These are phyloP conservation scores for Trichosphaerium sp. DNA, from an alignment of 78 protist genomes.

Conservation along the genomic window DNA sequence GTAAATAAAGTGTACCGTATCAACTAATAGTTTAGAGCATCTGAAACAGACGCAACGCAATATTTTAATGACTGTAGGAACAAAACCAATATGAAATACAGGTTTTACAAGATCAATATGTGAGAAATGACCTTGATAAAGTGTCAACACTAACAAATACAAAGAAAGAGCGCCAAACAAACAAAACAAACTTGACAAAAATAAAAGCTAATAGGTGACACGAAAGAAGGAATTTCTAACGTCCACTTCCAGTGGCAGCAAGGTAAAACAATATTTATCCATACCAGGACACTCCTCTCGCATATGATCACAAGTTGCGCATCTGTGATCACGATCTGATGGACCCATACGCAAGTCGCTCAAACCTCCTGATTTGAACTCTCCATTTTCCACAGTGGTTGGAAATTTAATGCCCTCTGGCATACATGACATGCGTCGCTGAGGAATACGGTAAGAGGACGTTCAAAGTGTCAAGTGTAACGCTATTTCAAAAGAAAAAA, in stretches of 20 bases:
- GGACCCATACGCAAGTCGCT: conserved; percentile 91
- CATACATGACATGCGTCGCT: too few species aligned
- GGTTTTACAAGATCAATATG: conserved; percentile 86
- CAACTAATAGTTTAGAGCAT: conserved; percentile 53
- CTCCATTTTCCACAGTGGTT: conserved; percentile 56
- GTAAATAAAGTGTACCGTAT: conserved; percentile 38
- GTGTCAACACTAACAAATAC: too few species aligned
- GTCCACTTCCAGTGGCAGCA: too few species aligned
- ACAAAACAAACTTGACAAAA: too few species aligned
- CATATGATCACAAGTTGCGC: conserved; percentile 77
- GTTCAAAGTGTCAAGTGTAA: too few species aligned
- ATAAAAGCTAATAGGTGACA: too few species aligned
- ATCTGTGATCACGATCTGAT: conserved; percentile 45
- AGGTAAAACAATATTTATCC: too few species aligned
- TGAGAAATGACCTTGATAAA: conserved; percentile 99
- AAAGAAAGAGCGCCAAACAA: too few species aligned
- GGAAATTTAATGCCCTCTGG: too few species aligned
- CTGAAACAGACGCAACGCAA: conserved; percentile 82
- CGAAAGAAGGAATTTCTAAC: too few species aligned
- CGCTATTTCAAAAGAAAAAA: too few species aligned
- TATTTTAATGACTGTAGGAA: conserved; percentile 44
- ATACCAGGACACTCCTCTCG: conserved; percentile 84
- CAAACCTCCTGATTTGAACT: conserved; percentile 78
- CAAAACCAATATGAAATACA: conserved; percentile 81
- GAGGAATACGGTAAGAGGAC: too few species aligned